Evolutionary conservation across 345 rosid genomes (phyloP), one percentile per base, ranked within the genome.

Genomic region (Eucalyptus caleyi): DNA sequence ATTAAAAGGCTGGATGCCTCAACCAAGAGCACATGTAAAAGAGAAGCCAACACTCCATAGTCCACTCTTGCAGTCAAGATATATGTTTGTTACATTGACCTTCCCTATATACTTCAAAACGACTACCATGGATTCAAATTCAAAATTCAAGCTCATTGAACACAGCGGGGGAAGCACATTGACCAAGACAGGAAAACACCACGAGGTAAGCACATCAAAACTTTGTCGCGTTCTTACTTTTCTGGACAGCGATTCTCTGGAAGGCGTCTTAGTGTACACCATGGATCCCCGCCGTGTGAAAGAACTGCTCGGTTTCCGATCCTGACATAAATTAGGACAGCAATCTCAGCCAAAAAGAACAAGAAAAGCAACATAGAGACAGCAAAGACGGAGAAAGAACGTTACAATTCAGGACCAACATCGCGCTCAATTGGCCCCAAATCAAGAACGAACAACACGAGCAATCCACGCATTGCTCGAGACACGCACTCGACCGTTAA

Each of bases 181-280:
- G 83, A 72, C 23, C 82, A 72, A 37, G 45, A 37, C 82, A 72
- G 83, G 83, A 37, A 72, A 72, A 37, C 83, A 37, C 47, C 45
- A 37, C 45, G n/a, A 47, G 44, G 42, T 40, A 80, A 81, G 47
- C 77, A 83, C 51, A 44, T 24, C 40, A 16, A 62, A 50, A 89
- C 47, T 19, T 40, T 21, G 27, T 37, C 11, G 27, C 2, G 49
- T 50, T 45, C 94, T 91, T 90, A 97, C 99, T 59, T 92, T 96
- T 91, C 94, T 91, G 82, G 92, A 92, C 69, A 95, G 90, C 8
- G 96, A 93, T 82, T 96, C 97, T 91, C 95, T 95, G 42, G 99
- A 96, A 93, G 99, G 99, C 88, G 99, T 98, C 96, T 97, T 98
- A 21, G 99, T 98, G 92, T 97, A 98, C 69, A 93, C 91, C 91